Conservation (phyloP, 2,329 filamentous ascomycete species). For the Apiospora saccharicola region DNA sequence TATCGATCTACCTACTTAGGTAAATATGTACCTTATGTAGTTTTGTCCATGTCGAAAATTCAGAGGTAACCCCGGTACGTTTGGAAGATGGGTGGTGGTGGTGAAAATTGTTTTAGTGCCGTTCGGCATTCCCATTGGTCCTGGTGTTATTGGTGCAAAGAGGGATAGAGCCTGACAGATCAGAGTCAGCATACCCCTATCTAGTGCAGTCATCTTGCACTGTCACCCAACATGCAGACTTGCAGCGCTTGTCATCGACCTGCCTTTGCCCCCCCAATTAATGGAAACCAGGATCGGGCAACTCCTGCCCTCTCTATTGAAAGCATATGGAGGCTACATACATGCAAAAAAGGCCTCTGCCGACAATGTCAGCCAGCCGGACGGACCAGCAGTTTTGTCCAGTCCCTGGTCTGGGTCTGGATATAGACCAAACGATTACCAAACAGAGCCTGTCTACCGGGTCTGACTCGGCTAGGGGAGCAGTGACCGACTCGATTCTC, state of each 20-base stretch:
- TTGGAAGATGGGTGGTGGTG: not conserved
- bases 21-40: not conserved
- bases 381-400: not conserved
- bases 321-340: not conserved
- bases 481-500: not conserved
- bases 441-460: not conserved
- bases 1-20: not conserved
- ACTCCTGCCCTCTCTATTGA: not conserved
- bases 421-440: not conserved
- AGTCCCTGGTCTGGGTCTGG: not conserved
- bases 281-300: not conserved
- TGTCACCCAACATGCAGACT: not conserved
- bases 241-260: not conserved
- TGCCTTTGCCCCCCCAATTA: not conserved
- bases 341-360: not conserved
- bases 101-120: not conserved
- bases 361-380: not conserved
- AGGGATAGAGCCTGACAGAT: not conserved
- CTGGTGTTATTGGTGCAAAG: not conserved
- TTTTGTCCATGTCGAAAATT: not conserved
- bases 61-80: not conserved
- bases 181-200: conserved; percentile 2
- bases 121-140: not conserved
- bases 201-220: not conserved
- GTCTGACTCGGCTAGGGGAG: not conserved